Evolutionary conservation across 2,329 filamentous ascomycete species (phyloP).

Genomic region (Neurospora sp.): DNA sequence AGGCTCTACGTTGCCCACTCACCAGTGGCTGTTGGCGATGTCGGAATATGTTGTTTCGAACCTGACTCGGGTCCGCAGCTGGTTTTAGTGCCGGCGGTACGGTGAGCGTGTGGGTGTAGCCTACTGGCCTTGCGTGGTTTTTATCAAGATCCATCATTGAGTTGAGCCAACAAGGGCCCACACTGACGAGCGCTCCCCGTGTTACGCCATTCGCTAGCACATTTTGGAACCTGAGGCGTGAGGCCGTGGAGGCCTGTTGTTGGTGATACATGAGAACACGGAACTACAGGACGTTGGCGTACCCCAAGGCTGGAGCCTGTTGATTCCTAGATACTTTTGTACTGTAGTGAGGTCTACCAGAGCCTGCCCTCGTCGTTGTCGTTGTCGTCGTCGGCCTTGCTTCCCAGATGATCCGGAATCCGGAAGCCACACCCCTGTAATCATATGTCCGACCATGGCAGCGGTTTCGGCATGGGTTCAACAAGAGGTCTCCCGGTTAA

Average conservation of each 20-base stretch:
- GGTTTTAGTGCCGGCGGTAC: neutral
- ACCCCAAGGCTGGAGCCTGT: neutral
- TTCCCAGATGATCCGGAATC: neutral
- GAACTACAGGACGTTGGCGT: slow-evolving; percentile 9
- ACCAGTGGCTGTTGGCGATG: neutral
- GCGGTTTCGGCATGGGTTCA: neutral
- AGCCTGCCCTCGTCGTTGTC: neutral
- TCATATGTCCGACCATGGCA: neutral
- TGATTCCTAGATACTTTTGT: neutral
- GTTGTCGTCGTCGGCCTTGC: neutral
- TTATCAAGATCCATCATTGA: neutral
- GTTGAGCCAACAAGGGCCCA: neutral
- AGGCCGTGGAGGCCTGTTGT: neutral
- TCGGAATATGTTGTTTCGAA: neutral
- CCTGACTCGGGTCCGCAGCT: neutral
- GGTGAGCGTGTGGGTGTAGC: neutral
- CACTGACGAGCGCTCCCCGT: neutral
- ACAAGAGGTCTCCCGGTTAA: neutral
- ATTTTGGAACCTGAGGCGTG: neutral
- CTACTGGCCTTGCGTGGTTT: neutral
- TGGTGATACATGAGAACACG: neutral
- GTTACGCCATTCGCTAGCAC: neutral
- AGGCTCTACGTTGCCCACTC: neutral
- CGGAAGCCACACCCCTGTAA: neutral
- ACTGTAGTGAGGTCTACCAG: neutral